Percentiles rank a stretch among this genome's conserved stretches.
Evolutionary conservation across 352 stramenopile genomes (phyloP).

Genomic region (Saprolegnia diclina): DNA sequence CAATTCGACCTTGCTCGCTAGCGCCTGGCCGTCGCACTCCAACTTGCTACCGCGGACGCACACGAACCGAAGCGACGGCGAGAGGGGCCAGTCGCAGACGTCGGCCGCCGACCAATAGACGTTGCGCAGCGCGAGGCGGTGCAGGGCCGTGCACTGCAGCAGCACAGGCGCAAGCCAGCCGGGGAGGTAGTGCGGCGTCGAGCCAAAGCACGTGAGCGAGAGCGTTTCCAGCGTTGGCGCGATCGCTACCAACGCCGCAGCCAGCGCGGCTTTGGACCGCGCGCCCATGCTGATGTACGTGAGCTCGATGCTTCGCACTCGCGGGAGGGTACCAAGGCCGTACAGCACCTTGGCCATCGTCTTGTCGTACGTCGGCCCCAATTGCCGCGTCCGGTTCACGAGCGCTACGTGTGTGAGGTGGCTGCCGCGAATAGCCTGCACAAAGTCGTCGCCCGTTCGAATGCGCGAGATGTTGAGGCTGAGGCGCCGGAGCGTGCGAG

Average conservation of each 20-base stretch:
- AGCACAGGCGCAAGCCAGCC: not conserved
- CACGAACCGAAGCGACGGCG: not conserved
- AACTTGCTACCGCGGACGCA: constrained; percentile 7
- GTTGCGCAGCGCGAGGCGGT: constrained; percentile 5
- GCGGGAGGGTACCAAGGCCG: not conserved
- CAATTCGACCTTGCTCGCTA: not conserved
- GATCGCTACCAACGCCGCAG: not conserved
- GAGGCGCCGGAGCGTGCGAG: not conserved
- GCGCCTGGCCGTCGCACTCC: not conserved
- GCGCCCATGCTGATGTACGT: constrained; percentile 5
- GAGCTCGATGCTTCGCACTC: not conserved
- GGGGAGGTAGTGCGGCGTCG: constrained; percentile 4
- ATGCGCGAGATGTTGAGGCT: constrained; percentile 1
- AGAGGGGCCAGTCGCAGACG: not conserved
- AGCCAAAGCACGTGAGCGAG: constrained; percentile 13
- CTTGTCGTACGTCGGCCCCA: constrained; percentile 4
- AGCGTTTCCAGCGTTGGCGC: not conserved
- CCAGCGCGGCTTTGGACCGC: not conserved
- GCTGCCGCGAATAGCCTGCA: not conserved
- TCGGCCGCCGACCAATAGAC: not conserved
- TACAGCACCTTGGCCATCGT: not conserved
- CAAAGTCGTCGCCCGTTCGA: not conserved
- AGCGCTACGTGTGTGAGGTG: not conserved
- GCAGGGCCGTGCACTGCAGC: not conserved
- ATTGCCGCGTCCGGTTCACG: constrained; percentile 6